These are phyloP conservation scores for Calonectria multiphialidica DNA, from an alignment of 2,329 filamentous ascomycete species.

Conservation along the genomic window DNA sequence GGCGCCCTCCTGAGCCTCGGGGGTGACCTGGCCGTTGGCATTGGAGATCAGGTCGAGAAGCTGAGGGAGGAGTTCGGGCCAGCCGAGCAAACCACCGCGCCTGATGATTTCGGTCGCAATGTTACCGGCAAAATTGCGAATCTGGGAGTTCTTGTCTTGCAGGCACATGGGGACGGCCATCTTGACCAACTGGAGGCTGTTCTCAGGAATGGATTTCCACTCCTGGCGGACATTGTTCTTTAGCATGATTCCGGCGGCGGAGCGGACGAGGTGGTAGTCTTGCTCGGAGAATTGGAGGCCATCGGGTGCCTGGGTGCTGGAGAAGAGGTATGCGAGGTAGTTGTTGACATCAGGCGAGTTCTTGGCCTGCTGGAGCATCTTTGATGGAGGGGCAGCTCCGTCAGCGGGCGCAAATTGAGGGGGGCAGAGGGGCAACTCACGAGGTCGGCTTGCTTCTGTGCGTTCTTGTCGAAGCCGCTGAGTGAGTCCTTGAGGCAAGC, in stretches of 20 bases:
- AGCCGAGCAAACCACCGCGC: slow-evolving; percentile 86
- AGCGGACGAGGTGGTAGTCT: slow-evolving; percentile 82
- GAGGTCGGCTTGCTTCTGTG: slow-evolving; percentile 90
- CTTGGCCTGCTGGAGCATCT: slow-evolving; percentile 96
- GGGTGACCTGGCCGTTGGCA: slow-evolving; percentile 73
- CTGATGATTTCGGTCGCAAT: slow-evolving; percentile 94
- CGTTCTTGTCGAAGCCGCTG: slow-evolving; percentile 81
- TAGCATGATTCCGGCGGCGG: slow-evolving; percentile 91
- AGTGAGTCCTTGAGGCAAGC: slow-evolving; percentile 92
- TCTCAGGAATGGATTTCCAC: slow-evolving; percentile 81
- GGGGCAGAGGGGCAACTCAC: slow-evolving; percentile 62
- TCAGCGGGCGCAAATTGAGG: slow-evolving; percentile 35
- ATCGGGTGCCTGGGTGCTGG: slow-evolving; percentile 72
- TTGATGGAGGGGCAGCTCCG: slow-evolving; percentile 28
- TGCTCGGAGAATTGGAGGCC: slow-evolving; percentile 69
- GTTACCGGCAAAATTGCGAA: slow-evolving; percentile 90
- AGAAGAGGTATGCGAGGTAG: slow-evolving; percentile 93
- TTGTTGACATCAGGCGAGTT: slow-evolving; percentile 94
- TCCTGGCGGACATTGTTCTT: slow-evolving; percentile 90
- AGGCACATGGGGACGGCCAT: slow-evolving; percentile 82
- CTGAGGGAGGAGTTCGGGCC: slow-evolving; percentile 91
- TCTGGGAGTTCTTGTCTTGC: slow-evolving; percentile 84
- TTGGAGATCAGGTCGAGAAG: slow-evolving; percentile 84
- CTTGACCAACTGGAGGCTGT: slow-evolving; percentile 82
- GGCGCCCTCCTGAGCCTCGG: slow-evolving; percentile 87